Evolutionary conservation across 2,329 filamentous ascomycete genomes (phyloP), one percentile per base, ranked within the genome.

Genomic region (Cryphonectria naterciae): DNA sequence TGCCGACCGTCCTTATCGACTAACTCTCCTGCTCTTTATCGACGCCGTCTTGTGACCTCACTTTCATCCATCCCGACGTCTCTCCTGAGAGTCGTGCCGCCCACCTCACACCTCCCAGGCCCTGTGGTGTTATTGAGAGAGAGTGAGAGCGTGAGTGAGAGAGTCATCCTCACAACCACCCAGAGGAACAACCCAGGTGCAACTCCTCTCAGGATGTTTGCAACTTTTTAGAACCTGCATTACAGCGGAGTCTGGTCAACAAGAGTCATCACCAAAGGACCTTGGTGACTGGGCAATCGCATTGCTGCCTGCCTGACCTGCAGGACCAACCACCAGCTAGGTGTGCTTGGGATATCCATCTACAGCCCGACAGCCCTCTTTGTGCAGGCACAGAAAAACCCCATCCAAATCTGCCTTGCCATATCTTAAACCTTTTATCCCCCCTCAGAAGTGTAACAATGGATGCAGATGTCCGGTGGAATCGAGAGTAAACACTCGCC

Each of bases 401-500:
- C 37, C 66, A 17, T 58, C 68, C n/a, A 70, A 70, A 54, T 60
- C 70, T 70, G 68, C 70, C 70, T 70, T 63, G 66, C 60, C 56
- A 46, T 68, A 52, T 39, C 37, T 58, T 60, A 19, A 64, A 65
- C 39, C 70, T 39, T 43, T 43, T 25, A n/a, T n/a, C 56, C 39
- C 62, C 46, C 63, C 46, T 22, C 52, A 58, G 66, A 68, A 68
- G 72, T 65, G 70, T 70, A 79, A 79, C 79, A 77, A 80, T 80
- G 79, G 79, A 80, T 80, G 77, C 77, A 73, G 76, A 78, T 76
- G 77, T 78, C 73, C 74, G 76, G 75, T 79, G 78, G 78, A 77
- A 76, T 77, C 78, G 75, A 74, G 70, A 75, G 77, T 74, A 74
- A 70, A 70, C 67, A 49, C 60, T 54, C 52, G 35, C 54, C 54